phyloP scores from a whole-genome alignment of 139 green algal species.

The Auxenochlorella pyrenoidosa region DNA sequence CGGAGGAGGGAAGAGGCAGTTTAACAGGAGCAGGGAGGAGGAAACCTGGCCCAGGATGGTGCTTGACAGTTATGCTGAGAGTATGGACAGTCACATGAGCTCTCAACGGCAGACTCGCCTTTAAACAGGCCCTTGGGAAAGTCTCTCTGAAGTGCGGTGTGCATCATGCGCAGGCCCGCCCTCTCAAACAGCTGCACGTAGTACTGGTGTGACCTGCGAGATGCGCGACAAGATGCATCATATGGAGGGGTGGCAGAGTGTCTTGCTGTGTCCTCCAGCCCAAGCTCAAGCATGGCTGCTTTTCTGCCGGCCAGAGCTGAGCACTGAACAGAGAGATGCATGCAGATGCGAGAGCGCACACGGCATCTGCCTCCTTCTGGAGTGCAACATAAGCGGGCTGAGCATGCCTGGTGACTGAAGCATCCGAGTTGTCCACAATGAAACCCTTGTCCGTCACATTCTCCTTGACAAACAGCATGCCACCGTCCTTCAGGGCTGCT shows the following conservation, averaged over 20 bases:
- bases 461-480: constrained; percentile 94
- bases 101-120: neutral
- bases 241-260: neutral
- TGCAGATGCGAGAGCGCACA: too few relatives aligned
- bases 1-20: neutral
- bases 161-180: constrained; percentile 33
- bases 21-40: too few relatives aligned
- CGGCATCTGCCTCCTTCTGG: too few relatives aligned
- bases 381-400: neutral
- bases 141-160: constrained; percentile 44
- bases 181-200: constrained; percentile 44
- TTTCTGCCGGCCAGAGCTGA: too few relatives aligned
- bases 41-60: neutral
- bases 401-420: constrained; percentile 79
- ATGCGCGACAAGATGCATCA: neutral
- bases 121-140: constrained; percentile 53
- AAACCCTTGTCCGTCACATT: constrained; percentile 91
- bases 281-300: too few relatives aligned
- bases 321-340: too few relatives aligned
- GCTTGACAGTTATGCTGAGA: neutral
- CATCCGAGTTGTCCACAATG: constrained; percentile 92
- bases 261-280: too few relatives aligned
- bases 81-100: neutral
- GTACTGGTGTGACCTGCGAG: constrained; percentile 42
- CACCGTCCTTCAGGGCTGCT: constrained; percentile 73